phyloP scores from a whole-genome alignment of 371 early-diverging fungal species.

The Basidiobolus meristosporus region DNA sequence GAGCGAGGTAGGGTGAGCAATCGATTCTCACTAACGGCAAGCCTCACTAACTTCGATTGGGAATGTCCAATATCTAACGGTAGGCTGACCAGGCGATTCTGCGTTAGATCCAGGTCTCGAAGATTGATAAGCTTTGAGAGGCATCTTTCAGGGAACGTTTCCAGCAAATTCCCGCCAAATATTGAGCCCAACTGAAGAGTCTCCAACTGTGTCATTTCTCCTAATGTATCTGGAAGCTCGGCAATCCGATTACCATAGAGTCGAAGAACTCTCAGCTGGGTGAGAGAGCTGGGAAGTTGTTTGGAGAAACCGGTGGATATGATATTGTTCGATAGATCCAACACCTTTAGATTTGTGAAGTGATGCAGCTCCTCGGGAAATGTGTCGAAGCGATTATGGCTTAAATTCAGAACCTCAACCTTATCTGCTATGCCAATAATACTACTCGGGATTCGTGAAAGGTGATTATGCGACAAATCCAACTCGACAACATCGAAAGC shows the following conservation, averaged over 20 bases:
- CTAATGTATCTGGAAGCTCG: conserved; percentile 14
- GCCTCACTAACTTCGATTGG: conserved; percentile 9
- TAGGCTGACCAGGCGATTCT: conserved; percentile 20
- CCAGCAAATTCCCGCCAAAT: conserved; percentile 29
- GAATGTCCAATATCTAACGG: conserved; percentile 21
- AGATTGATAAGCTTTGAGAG: conserved; percentile 19
- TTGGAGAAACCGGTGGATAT: conserved; percentile 17
- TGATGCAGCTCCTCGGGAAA: conserved; percentile 23
- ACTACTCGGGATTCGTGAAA: too few relatives aligned
- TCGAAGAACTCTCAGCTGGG: conserved; percentile 20
- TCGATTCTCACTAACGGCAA: conserved; percentile 25
- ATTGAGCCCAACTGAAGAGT: conserved; percentile 34
- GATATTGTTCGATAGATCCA: conserved; percentile 29
- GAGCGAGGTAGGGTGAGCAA: conserved; percentile 32
- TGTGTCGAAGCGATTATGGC: too few relatives aligned
- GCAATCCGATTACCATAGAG: conserved; percentile 26
- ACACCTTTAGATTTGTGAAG: conserved; percentile 20
- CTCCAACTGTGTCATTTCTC: conserved; percentile 17
- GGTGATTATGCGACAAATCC: too few relatives aligned
- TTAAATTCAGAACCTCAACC: too few relatives aligned
- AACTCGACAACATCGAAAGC: too few relatives aligned
- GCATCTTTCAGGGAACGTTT: conserved; percentile 16
- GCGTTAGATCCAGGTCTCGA: conserved; percentile 27
- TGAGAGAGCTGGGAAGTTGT: conserved; percentile 15
- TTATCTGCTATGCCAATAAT: too few relatives aligned